Percentiles rank a stretch among this genome's conserved stretches.
Evolutionary conservation across 2,329 filamentous ascomycete species (phyloP).

Genomic region (Penicillium sp.): DNA sequence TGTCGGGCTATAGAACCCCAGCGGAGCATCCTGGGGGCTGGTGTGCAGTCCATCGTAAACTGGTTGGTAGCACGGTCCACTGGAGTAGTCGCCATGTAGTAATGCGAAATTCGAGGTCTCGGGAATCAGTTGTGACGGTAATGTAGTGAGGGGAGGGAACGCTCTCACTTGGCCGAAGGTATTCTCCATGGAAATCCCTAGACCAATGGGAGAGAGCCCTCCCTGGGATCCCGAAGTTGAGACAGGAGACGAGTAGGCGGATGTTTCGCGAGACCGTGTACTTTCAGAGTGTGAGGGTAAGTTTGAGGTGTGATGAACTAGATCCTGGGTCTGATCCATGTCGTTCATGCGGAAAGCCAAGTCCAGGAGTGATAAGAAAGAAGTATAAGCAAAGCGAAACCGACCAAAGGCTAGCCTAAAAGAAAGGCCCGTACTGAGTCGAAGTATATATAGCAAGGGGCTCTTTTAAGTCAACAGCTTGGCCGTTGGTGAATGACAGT

Average conservation of each 20-base stretch:
- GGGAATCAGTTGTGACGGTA: conserved; percentile 21
- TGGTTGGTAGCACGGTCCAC: conserved; percentile 22
- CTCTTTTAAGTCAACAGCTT: conserved; percentile 21
- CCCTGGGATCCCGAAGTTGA: conserved; percentile 17
- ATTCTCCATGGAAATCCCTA: conserved; percentile 34
- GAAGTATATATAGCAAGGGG: conserved; percentile 27
- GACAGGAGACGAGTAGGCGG: conserved; percentile 25
- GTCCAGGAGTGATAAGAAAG: conserved; percentile 3
- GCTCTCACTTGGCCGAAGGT: conserved; percentile 21
- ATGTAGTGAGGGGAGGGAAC: conserved; percentile 23
- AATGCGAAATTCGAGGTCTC: conserved; percentile 17
- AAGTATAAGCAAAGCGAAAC: conserved; percentile 4
- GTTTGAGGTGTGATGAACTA: conserved; percentile 3
- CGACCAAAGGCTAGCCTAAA: conserved; percentile 12
- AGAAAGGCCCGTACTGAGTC: conserved; percentile 8
- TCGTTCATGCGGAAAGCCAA: conserved; percentile 2
- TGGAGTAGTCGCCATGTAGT: conserved; percentile 22
- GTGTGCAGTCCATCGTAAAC: conserved; percentile 22
- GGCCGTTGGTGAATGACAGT: conserved; percentile 19
- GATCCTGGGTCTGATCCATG: conserved; percentile 15
- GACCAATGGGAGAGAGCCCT: conserved; percentile 23
- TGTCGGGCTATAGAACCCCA: conserved; percentile 26
- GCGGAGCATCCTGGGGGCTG: conserved; percentile 21
- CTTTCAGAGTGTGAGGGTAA: conserved; percentile 14
- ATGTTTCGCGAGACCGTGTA: conserved; percentile 16